phyloP scores from a whole-genome alignment of 805 yeast species.

The Monosporozyma siamensis region DNA sequence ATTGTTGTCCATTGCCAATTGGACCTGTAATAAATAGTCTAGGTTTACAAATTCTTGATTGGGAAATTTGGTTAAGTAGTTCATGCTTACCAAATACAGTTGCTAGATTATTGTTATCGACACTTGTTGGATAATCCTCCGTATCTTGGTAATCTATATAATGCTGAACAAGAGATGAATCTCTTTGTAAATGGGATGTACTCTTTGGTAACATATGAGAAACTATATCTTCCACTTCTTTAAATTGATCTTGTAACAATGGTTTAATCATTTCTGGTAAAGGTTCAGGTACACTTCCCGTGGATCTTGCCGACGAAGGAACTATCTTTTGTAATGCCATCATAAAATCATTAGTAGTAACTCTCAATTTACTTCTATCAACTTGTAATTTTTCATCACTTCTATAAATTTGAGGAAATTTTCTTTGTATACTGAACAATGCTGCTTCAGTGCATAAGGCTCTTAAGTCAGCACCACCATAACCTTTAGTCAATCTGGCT shows the following conservation, averaged over 20 bases:
- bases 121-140: slow-evolving; percentile 21
- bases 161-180: slow-evolving; percentile 26
- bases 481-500: slow-evolving; percentile 82
- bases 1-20: slow-evolving; percentile 79
- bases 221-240: slow-evolving; percentile 38
- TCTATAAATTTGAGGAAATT: slow-evolving; percentile 85
- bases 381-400: slow-evolving; percentile 64
- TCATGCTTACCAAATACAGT: slow-evolving; percentile 58
- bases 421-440: slow-evolving; percentile 78
- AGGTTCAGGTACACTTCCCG: slow-evolving; percentile 65
- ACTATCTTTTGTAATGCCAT: slow-evolving; percentile 76
- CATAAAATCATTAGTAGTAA: slow-evolving; percentile 76
- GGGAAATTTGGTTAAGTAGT: slow-evolving; percentile 39
- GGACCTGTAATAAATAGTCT: slow-evolving; percentile 65
- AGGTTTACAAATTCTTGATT: slow-evolving; percentile 71
- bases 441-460: slow-evolving; percentile 97
- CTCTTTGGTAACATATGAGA: slow-evolving; percentile 53
- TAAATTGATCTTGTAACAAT: slow-evolving; percentile 45
- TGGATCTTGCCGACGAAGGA: slow-evolving; percentile 86
- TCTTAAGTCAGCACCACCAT: slow-evolving; percentile 94
- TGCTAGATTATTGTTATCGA: slow-evolving; percentile 6
- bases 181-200: slow-evolving; percentile 10
- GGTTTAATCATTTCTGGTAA: slow-evolving; percentile 66
- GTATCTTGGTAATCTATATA: slow-evolving; percentile 27
- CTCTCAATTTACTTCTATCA: slow-evolving; percentile 61